Base-by-base conservation (phyloP, 495 filamentous ascomycete genomes). In the Penicillium egyptiacum region DNA sequence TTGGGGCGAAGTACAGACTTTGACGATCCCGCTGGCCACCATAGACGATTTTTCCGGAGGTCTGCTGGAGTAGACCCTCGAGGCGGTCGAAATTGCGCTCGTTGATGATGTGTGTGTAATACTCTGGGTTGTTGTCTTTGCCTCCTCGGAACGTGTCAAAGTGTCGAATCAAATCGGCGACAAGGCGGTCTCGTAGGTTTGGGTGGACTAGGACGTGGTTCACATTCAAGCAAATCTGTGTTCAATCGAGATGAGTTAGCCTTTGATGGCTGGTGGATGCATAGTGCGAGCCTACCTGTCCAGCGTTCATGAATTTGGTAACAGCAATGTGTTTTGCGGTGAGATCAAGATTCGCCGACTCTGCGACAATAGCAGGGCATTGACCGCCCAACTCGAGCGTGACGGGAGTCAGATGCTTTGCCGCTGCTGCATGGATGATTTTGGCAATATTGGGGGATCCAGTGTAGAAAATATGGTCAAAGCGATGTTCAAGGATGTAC, bases 391-490 rank as follows among this genome's bases (percentile, higher is more conserved):
- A 80, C 70, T 96, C 92, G 41, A 96, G 81, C 16, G 80, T 78
- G 11, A 92, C 86, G 0, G 92, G 91, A 0, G 92, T 96, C 16
- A 96, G 79, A 33, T 90, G 88, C 75, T 96, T 90, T 20, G 92
- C 91, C 3, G 92, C 92, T 62, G 93, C 93, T 63, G 87, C 86
- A 23, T 90, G 82, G 49, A 97, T 84, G 67, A 96, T 89, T 50
- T 78, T 87, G 48, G 86, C 92, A 26, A 96, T 86, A n/a, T 63
- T 71, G 0, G 75, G 69, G 46, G 79, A 83, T 33, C 92, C 92
- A 14, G 92, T 97, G 72, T 92, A 97, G 72, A 94, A 92, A 54
- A 97, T 91, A 75, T 95, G 94, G 68, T 92, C 90, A 85, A 88
- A 96, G 65, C 91, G 92, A 63, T 88, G 80, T 53, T 90, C 79